Percentiles rank a stretch among this genome's conserved stretches.
Conservation (phyloP, 2,329 filamentous ascomycete species). For the Trichoderma sp. region DNA sequence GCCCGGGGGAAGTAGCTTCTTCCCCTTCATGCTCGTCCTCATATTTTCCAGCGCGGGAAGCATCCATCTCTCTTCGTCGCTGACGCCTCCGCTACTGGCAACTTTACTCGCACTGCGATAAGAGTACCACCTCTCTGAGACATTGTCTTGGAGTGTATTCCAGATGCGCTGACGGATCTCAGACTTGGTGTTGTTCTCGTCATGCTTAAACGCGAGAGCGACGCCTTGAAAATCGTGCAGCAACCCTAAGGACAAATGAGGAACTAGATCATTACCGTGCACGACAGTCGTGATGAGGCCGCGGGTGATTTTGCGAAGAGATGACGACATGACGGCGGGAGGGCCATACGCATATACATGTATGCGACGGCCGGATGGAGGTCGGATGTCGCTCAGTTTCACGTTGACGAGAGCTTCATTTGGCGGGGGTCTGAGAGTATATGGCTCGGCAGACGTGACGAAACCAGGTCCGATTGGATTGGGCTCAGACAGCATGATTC, state of each 20-base stretch:
- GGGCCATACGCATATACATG: constrained; percentile 80
- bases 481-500: constrained; percentile 68
- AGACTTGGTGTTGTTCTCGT: constrained; percentile 64
- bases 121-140: constrained; percentile 59
- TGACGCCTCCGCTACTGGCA: constrained; percentile 34
- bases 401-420: constrained; percentile 30
- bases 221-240: constrained; percentile 73
- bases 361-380: constrained; percentile 67
- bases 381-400: constrained; percentile 41
- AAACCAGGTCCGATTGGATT: constrained; percentile 56
- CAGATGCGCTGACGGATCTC: constrained; percentile 67
- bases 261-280: constrained; percentile 71
- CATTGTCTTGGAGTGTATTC: constrained; percentile 60
- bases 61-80: constrained; percentile 65
- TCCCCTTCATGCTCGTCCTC: constrained; percentile 64
- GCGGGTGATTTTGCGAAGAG: constrained; percentile 66
- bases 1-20: constrained; percentile 71
- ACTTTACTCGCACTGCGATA: constrained; percentile 35
- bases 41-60: constrained; percentile 65
- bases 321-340: constrained; percentile 68
- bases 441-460: constrained; percentile 56
- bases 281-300: constrained; percentile 74
- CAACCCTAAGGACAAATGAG: constrained; percentile 69
- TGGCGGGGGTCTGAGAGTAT: constrained; percentile 41
- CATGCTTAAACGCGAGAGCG: constrained; percentile 69